Conservation (phyloP, 2,329 filamentous ascomycete species). For the Pyrenophora tritici-repentis region DNA sequence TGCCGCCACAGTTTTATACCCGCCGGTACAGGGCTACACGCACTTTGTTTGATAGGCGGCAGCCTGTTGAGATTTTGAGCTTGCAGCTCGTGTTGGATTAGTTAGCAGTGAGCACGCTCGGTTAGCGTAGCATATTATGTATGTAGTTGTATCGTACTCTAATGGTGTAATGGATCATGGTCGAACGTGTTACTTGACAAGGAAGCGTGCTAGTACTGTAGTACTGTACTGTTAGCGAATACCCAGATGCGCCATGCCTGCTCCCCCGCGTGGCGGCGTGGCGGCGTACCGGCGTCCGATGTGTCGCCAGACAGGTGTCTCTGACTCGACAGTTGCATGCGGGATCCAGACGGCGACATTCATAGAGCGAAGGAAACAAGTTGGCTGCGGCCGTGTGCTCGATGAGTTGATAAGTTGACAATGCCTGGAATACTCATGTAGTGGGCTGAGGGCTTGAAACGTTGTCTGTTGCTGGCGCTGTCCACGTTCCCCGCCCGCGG, state of each 20-base stretch:
- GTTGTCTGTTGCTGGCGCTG: conserved; percentile 2
- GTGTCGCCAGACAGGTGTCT: background rate
- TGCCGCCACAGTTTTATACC: conserved; percentile 10
- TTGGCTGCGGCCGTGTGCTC: too few species aligned
- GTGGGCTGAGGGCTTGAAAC: conserved; percentile 6
- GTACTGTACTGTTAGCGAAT: background rate
- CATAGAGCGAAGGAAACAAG: too few species aligned
- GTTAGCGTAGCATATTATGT: conserved; percentile 16
- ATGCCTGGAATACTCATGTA: too few species aligned
- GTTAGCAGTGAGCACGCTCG: conserved; percentile 17
- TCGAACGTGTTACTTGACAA: conserved; percentile 6
- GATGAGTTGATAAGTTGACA: too few species aligned
- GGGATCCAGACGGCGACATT: too few species aligned
- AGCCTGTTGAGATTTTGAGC: conserved; percentile 4
- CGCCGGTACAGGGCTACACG: conserved; percentile 6
- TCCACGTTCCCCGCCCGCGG: conserved; percentile 11
- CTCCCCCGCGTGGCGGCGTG: too few species aligned
- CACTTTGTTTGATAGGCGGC: background rate
- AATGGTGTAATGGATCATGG: conserved; percentile 37
- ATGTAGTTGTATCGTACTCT: conserved; percentile 23
- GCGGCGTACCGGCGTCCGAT: background rate
- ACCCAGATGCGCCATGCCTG: too few species aligned
- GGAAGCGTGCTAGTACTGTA: background rate
- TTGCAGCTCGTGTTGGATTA: conserved; percentile 20
- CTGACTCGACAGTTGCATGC: background rate